Evolutionary conservation across 345 rosid genomes (phyloP).

Genomic region (Bretschneidera sinensis): DNA sequence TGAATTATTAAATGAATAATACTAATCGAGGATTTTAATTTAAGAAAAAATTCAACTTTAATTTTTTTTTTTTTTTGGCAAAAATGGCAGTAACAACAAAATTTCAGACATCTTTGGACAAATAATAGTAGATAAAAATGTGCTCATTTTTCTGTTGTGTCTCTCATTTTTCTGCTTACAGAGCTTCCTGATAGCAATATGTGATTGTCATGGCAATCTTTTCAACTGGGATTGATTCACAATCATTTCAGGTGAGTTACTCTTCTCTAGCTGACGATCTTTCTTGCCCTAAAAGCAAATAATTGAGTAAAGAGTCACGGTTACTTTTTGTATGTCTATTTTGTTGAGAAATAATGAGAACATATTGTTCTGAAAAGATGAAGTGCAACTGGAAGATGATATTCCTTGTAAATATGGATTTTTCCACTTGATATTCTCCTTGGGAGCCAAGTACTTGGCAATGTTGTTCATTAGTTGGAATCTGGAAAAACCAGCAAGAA

Average conservation of each 20-base stretch:
- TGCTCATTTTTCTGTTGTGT: too few species aligned
- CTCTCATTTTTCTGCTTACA: slow-evolving; percentile 15
- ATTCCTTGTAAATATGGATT: slow-evolving; percentile 73
- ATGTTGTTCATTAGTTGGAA: slow-evolving; percentile 93
- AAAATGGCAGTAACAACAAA: too few species aligned
- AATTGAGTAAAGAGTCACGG: too few species aligned
- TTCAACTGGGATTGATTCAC: slow-evolving; percentile 88
- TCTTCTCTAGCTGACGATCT: too few species aligned
- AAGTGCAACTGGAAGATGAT: slow-evolving; percentile 50
- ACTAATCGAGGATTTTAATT: too few species aligned
- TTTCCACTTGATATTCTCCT: slow-evolving; percentile 77
- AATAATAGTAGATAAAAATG: too few species aligned
- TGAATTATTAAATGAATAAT: too few species aligned
- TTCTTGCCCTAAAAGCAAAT: too few species aligned
- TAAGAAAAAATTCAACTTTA: too few species aligned
- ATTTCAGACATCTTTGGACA: too few species aligned
- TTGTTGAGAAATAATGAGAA: slow-evolving; percentile 9
- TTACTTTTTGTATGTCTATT: too few species aligned
- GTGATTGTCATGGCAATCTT: slow-evolving; percentile 86
- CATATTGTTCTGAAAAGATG: slow-evolving; percentile 52
- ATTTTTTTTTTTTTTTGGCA: too few species aligned
- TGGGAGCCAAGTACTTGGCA: slow-evolving; percentile 91
- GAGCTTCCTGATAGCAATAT: slow-evolving; percentile 81
- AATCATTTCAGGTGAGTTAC: slow-evolving; percentile 62
- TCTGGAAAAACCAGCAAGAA: slow-evolving; percentile 47